These are phyloP conservation scores for Nidularia pulvinata DNA, from an alignment of 768 basidiomycete genomes.

Conservation along the genomic window DNA sequence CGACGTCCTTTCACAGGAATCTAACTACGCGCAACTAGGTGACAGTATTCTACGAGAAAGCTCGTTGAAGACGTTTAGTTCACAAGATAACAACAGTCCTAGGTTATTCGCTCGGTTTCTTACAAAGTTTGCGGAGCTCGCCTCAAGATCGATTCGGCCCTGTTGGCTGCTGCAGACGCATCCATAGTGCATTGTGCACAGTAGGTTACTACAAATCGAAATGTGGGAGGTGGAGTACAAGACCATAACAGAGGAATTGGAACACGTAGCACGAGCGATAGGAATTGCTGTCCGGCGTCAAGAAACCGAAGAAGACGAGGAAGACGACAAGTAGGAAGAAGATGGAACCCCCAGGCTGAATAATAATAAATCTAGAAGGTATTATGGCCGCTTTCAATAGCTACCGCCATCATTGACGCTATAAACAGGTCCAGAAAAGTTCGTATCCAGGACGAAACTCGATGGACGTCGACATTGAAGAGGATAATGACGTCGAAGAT, in stretches of 20 bases:
- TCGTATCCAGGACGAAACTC: slow-evolving; percentile 32
- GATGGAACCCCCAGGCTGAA: slow-evolving; percentile 13
- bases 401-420: background rate
- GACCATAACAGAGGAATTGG: slow-evolving; percentile 59
- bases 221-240: slow-evolving; percentile 79
- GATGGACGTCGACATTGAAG: slow-evolving; percentile 57
- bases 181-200: slow-evolving; percentile 84
- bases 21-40: slow-evolving; percentile 85
- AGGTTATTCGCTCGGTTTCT: slow-evolving; percentile 86
- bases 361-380: slow-evolving; percentile 35
- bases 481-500: slow-evolving; percentile 24
- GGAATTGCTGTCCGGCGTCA: slow-evolving; percentile 58
- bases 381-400: slow-evolving; percentile 1
- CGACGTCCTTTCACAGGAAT: slow-evolving; percentile 76
- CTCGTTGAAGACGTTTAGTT: slow-evolving; percentile 71
- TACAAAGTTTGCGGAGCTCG: slow-evolving; percentile 74
- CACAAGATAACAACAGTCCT: slow-evolving; percentile 86
- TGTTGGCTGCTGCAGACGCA: slow-evolving; percentile 89
- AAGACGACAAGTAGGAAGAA: too few species aligned
- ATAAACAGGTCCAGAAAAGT: slow-evolving; percentile 20
- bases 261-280: slow-evolving; percentile 64
- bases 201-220: slow-evolving; percentile 70
- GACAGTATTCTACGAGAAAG: slow-evolving; percentile 94
- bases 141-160: slow-evolving; percentile 73
- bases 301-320: slow-evolving; percentile 15